Evolutionary conservation across 768 basidiomycete species (phyloP), one percentile per base, ranked within the genome.

Genomic region (Hericium coralloides): DNA sequence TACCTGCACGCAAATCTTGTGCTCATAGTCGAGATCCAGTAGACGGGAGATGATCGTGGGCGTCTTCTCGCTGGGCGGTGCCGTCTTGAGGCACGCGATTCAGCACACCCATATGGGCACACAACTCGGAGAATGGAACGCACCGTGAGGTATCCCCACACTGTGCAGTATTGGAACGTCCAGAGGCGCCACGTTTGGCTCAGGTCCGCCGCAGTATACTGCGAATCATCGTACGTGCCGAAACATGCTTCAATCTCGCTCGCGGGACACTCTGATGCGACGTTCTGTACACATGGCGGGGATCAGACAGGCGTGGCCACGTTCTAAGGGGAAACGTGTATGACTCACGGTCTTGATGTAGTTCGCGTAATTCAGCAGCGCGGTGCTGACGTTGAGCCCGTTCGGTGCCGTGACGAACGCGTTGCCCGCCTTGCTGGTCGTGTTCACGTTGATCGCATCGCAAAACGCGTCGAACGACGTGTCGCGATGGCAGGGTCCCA

Each of bases 111-210:
- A 36, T 18, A 17, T 9, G n/a, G 37, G 10, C 20, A 31, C 31
- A 26, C 22, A 48, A 9, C 3, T 10, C 18, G 17, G 26, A 31
- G 37, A 23, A 38, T 17, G 20, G 26, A 9, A 57, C 81, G 37
- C 63, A 89, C 91, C 31, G 78, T 84, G 68, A 95, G 94, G 70
- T 92, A 99, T 2, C 94, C 95, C 95, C 95, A 98, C 65, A 95
- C 82, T 0, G 91, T 93, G 73, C 92, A 95, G 57, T 90, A 89
- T 73, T 92, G 95, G 77, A 93, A 97, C 6, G 74, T 64, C 95
- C 95, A 98, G 14, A 84, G 69, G 36, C 92, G 81, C 95, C 95
- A 98, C 1, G 79, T 79, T 65, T 92, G 81, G 53, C 81, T 75
- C 15, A 93, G 71, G 22, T 80, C 81, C 1, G 78, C 80, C 17